A percentile compares a stretch with the other conserved stretches of the same genome.
These are phyloP conservation scores for Rhizoclosmatium sp. DNA, from an alignment of 192 early-diverging fungal genomes.

Conservation along the genomic window DNA sequence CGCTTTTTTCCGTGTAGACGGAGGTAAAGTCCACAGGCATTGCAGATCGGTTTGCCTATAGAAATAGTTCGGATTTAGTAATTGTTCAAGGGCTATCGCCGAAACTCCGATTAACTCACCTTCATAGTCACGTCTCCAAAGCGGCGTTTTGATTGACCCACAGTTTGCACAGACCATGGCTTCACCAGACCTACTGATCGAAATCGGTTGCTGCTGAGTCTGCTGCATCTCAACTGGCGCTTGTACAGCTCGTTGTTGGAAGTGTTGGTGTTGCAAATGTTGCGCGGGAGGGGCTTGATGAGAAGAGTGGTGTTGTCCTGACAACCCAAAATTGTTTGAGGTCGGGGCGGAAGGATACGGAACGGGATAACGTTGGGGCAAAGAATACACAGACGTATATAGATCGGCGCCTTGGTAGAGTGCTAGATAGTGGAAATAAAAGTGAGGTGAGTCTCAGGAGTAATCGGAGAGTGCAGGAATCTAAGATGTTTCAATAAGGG, in stretches of 20 bases:
- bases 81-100: too few relatives aligned
- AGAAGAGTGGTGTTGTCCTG: too few relatives aligned
- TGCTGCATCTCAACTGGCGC: too few relatives aligned
- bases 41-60: slow-evolving; percentile 43
- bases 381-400: neutral
- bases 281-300: neutral
- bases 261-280: neutral
- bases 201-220: neutral
- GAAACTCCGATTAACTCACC: too few relatives aligned
- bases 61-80: neutral
- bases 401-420: neutral
- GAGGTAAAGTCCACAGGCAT: slow-evolving; percentile 45
- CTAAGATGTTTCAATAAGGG: too few relatives aligned
- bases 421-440: neutral
- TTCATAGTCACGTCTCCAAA: neutral
- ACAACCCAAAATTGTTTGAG: too few relatives aligned
- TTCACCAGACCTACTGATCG: slow-evolving; percentile 5
- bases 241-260: too few relatives aligned
- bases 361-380: neutral
- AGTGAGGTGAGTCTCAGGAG: neutral
- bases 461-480: neutral
- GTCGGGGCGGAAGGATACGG: neutral
- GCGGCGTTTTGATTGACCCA: slow-evolving; percentile 49
- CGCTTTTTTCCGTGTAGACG: neutral
- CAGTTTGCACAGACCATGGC: slow-evolving; percentile 72